Evolutionary conservation across 805 yeast genomes (phyloP).

Genomic region (Wickerhamiella vanderwaltii): DNA sequence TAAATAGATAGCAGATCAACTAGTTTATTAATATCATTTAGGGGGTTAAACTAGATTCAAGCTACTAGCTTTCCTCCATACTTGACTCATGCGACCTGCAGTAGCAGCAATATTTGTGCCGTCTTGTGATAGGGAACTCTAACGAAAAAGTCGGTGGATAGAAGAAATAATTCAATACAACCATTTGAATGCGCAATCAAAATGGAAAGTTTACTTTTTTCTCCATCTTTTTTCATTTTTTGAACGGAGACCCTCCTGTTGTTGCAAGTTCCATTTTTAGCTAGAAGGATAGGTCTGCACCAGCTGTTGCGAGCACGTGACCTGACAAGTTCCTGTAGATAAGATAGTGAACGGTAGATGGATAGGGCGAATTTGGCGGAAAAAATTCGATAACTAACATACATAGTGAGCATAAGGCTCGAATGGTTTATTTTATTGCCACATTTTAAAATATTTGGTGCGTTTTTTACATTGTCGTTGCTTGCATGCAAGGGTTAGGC

Average conservation of each 20-base stretch:
- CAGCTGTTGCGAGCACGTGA: slow-evolving; percentile 6
- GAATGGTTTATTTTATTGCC: slow-evolving; percentile 2
- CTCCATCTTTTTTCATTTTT: not conserved
- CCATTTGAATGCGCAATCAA: not conserved
- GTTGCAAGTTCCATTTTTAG: not conserved
- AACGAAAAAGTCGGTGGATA: not conserved
- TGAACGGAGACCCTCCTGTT: not conserved
- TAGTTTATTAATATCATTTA: too few species aligned
- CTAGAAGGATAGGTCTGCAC: not conserved
- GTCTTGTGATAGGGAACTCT: not conserved
- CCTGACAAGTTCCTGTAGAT: not conserved
- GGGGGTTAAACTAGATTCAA: too few species aligned
- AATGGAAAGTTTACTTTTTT: too few species aligned
- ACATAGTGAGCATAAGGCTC: too few species aligned
- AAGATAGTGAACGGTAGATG: too few species aligned
- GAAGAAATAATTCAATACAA: not conserved
- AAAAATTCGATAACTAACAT: too few species aligned
- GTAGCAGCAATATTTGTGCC: not conserved
- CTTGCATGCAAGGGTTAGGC: slow-evolving; percentile 8
- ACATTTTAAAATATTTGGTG: not conserved
- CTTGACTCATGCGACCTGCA: slow-evolving; percentile 1
- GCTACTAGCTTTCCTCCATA: too few species aligned
- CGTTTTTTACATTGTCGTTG: slow-evolving; percentile 1
- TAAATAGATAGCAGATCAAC: too few species aligned
- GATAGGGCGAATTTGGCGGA: too few species aligned